Percentiles rank a stretch among this genome's conserved stretches.
phyloP scores from a whole-genome alignment of 2,329 filamentous ascomycete genomes.

The Pseudogymnoascus sp. region DNA sequence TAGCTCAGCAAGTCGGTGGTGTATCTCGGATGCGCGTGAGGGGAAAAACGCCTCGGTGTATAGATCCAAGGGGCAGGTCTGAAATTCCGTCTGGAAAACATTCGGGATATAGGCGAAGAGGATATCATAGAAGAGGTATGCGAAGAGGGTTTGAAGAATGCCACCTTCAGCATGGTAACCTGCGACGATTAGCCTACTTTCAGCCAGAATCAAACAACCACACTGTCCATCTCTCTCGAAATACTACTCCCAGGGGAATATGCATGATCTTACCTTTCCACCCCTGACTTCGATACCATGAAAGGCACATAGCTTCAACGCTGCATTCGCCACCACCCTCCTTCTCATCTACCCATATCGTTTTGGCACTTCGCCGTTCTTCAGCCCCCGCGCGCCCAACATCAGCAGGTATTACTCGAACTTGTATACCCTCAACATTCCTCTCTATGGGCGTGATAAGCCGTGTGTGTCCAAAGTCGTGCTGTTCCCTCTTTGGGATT shows the following conservation, averaged over 20 bases:
- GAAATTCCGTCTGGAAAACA: conserved; percentile 92
- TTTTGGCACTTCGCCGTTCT: conserved; percentile 57
- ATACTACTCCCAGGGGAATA: not conserved
- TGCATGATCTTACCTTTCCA: conserved; percentile 62
- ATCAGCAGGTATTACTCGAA: conserved; percentile 32
- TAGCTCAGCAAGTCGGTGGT: conserved; percentile 77
- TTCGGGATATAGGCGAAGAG: conserved; percentile 91
- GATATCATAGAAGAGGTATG: conserved; percentile 87
- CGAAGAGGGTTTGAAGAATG: conserved; percentile 84
- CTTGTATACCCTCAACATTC: conserved; percentile 67
- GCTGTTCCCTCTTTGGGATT: conserved; percentile 77
- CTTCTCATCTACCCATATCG: conserved; percentile 77
- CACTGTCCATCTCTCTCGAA: not conserved
- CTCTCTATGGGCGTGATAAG: conserved; percentile 71
- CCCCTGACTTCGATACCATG: conserved; percentile 68
- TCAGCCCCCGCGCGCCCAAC: conserved; percentile 38
- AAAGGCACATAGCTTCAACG: conserved; percentile 92
- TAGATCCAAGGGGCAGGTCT: conserved; percentile 87
- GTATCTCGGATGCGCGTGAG: conserved; percentile 80
- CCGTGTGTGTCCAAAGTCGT: conserved; percentile 84
- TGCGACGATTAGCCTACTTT: not conserved
- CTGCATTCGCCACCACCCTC: conserved; percentile 67
- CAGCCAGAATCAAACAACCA: not conserved
- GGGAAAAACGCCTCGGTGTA: conserved; percentile 91
- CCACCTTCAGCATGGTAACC: conserved; percentile 82